These are phyloP conservation scores for Botrytis hyacinthi DNA, from an alignment of 2,329 filamentous ascomycete species.

Conservation along the genomic window DNA sequence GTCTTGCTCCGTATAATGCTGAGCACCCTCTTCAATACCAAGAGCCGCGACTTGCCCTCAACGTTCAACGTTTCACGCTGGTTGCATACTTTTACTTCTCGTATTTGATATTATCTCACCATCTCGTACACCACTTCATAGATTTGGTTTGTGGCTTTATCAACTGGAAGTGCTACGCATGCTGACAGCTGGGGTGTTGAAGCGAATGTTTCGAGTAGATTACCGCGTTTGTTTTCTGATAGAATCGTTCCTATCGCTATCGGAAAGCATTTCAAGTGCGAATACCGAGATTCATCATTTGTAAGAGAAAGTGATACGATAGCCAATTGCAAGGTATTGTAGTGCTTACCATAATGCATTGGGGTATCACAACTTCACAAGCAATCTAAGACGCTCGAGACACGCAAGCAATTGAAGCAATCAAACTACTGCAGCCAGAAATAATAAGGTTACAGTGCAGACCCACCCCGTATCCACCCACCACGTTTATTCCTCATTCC, in stretches of 20 bases:
- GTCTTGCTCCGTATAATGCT: not conserved
- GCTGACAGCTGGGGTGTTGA: not conserved
- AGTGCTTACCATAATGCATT: not conserved
- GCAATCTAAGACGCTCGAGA: not conserved
- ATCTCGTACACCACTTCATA: not conserved
- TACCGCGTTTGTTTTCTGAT: not conserved
- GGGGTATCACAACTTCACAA: not conserved
- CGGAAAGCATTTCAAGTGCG: not conserved
- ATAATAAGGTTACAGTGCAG: conserved; percentile 15
- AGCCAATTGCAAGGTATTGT: conserved; percentile 4
- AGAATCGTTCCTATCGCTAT: not conserved
- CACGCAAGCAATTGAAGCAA: not conserved
- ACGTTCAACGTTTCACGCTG: conserved; percentile 1
- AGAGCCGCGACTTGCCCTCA: conserved; percentile 8
- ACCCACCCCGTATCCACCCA: not conserved
- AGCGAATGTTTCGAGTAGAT: not conserved
- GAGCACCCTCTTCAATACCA: not conserved
- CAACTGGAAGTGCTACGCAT: not conserved
- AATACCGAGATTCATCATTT: not conserved
- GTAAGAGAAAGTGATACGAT: not conserved
- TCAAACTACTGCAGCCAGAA: conserved; percentile 8
- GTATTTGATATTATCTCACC: not conserved
- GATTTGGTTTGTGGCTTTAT: not conserved
- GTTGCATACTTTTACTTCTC: not conserved
- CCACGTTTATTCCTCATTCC: conserved; percentile 17